Evolutionary conservation across 306 rosid species (phyloP).

Genomic region (Astragalus membranaceus): DNA sequence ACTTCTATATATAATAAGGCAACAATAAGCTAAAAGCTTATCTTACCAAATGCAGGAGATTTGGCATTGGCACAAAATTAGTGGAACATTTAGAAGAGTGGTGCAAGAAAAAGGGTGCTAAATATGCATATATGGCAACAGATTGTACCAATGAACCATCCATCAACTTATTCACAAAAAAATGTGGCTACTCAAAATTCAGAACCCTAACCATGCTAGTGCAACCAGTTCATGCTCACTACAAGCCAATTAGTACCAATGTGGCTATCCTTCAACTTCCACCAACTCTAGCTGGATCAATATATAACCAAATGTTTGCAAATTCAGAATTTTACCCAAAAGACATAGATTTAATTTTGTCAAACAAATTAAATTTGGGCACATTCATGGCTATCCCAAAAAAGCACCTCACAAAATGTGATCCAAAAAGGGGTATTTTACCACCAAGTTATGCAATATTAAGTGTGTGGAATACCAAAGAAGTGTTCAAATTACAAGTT

Average conservation of each 20-base stretch:
- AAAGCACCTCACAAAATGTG: constrained; percentile 37
- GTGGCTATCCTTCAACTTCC: constrained; percentile 40
- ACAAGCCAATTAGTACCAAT: constrained; percentile 42
- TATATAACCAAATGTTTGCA: constrained; percentile 47
- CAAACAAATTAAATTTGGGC: constrained; percentile 64
- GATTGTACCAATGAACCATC: constrained; percentile 87
- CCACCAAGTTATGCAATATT: constrained; percentile 63
- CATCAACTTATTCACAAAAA: constrained; percentile 68
- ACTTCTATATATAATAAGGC: no score
- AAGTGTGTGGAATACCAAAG: constrained; percentile 92
- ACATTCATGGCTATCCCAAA: constrained; percentile 82
- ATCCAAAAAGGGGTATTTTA: constrained; percentile 35
- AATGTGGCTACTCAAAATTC: constrained; percentile 62
- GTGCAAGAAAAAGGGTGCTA: constrained; percentile 74
- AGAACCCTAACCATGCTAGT: constrained; percentile 66
- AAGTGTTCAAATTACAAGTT: constrained; percentile 74
- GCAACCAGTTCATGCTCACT: constrained; percentile 85
- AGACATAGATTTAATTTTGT: constrained; percentile 56
- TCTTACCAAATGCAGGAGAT: constrained; percentile 56
- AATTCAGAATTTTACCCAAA: constrained; percentile 65
- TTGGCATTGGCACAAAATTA: constrained; percentile 75
- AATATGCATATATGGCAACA: constrained; percentile 80
- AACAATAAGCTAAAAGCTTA: constrained; percentile 3
- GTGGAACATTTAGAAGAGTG: constrained; percentile 64
- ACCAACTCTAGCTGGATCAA: constrained; percentile 25